phyloP scores from a whole-genome alignment of 148 eudicot species.

The Fagopyrum tataricum region DNA sequence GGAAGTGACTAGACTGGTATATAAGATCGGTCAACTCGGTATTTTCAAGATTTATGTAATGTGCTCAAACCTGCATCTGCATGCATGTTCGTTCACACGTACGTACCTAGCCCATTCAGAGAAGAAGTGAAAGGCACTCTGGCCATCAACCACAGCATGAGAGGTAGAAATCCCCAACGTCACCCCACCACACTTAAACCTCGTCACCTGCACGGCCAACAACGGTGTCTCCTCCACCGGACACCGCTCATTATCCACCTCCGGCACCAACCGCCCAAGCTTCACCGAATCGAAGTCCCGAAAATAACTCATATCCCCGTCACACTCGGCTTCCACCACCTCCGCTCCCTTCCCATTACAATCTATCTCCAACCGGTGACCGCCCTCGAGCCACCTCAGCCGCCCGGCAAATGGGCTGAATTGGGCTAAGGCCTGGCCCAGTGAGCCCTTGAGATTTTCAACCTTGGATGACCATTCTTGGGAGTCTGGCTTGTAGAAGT shows the following conservation, averaged over 20 bases:
- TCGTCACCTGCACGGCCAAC: conserved; percentile 36
- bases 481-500: neutral
- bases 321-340: conserved; percentile 34
- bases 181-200: conserved; percentile 44
- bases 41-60: too few relatives aligned
- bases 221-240: conserved; percentile 28
- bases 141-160: conserved; percentile 36
- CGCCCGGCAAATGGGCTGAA: neutral
- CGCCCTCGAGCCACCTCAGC: neutral
- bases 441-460: neutral
- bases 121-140: conserved; percentile 25
- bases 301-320: conserved; percentile 19
- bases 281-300: conserved; percentile 23
- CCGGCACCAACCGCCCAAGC: conserved; percentile 12
- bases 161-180: conserved; percentile 23
- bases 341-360: conserved; percentile 40
- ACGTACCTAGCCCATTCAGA: conserved; percentile 33
- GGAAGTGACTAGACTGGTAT: too few relatives aligned
- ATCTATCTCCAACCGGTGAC: conserved; percentile 30
- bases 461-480: neutral
- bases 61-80: too few relatives aligned
- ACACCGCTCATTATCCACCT: conserved; percentile 14
- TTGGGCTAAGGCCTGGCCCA: neutral
- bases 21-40: too few relatives aligned
- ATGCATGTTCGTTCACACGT: too few relatives aligned